A percentile compares a stretch with the other conserved stretches of the same genome.
Evolutionary conservation across 225 moss, liverwort and hornwort species (phyloP).

Genomic region (Sphagnum contortum): DNA sequence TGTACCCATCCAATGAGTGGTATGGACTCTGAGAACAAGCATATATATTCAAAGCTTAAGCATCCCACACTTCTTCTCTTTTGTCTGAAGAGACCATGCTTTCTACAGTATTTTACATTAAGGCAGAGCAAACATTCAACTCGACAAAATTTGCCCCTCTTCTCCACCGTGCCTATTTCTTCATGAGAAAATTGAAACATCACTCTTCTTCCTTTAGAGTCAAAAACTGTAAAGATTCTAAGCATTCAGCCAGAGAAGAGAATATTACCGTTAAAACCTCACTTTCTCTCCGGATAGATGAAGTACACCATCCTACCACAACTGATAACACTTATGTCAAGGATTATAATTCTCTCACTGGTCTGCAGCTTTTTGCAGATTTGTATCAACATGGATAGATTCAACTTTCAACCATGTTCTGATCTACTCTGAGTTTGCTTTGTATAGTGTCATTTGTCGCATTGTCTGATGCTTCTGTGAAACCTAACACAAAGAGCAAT

Average conservation of each 20-base stretch:
- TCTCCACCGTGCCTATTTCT: too few species aligned
- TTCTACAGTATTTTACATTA: too few species aligned
- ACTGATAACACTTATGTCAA: constrained; percentile 28
- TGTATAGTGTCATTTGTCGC: too few species aligned
- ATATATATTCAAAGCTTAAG: too few species aligned
- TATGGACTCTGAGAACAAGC: constrained; percentile 5
- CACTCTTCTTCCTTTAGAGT: too few species aligned
- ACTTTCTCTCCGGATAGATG: constrained; percentile 73
- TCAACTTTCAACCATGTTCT: background rate
- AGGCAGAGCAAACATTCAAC: constrained; percentile 23
- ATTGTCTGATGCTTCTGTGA: too few species aligned
- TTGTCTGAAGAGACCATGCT: too few species aligned
- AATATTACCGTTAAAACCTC: constrained; percentile 45
- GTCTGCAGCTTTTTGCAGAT: too few species aligned
- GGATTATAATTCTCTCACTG: background rate
- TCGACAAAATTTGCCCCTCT: background rate
- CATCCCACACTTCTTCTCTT: too few species aligned
- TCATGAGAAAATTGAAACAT: too few species aligned
- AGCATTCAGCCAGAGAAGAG: background rate
- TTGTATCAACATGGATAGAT: too few species aligned
- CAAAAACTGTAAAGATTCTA: too few species aligned
- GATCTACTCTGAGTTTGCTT: constrained; percentile 1
- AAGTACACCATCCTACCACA: constrained; percentile 92
- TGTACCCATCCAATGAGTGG: constrained; percentile 59
- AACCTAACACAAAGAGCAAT: background rate